Evolutionary conservation across 495 filamentous ascomycete genomes (phyloP), one percentile per base, ranked within the genome.

Genomic region (Xylaria venustula): DNA sequence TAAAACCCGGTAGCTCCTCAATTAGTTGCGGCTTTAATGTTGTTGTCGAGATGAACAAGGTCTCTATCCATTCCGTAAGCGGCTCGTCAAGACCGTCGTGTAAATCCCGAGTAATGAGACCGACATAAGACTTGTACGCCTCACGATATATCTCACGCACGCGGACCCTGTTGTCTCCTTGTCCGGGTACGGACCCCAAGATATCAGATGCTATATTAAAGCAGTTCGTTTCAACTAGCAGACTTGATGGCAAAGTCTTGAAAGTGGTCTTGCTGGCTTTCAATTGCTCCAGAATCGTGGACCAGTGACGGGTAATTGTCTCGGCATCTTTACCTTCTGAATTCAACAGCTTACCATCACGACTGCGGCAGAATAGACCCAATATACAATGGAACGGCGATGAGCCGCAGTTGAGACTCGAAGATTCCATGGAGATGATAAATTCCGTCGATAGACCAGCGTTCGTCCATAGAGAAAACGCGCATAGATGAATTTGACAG

Each of bases 131-230:
- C 14, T 52, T 52, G 7, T 15, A 52, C 11, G 19, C 9, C 12
- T 52, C 49, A 25, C 49, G 49, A 52, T 52, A 52, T 52, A 40
- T 52, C 19, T 52, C 49, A 22, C 49, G 49, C 8, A 14, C 49
- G 14, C 49, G 49, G 9, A 52, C 17, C n/a, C 32, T 37, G 1
- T 6, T 52, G 19, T 52, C 11, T 17, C 11, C 37, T 12, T 52
- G 30, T 19, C 15, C 1, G 17, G 6, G n/a, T 22, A 20, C 14
- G 19, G 9, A 3, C 8, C 20, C 49, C 11, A 12, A n/a, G 19
- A 37, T 28, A n/a, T 25, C 20, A 3, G 30, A 25, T 0, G 12
- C 30, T 40, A 37, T 37, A 40, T 40, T 30, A 37, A 52, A 15
- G 25, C 11, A 23, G 19, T 2, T 52, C 32, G 49, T 52, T 22